Percentiles rank a stretch among this genome's conserved stretches.
Conservation (phyloP, 345 rosid genomes). For the Eucalyptus melliodora region DNA sequence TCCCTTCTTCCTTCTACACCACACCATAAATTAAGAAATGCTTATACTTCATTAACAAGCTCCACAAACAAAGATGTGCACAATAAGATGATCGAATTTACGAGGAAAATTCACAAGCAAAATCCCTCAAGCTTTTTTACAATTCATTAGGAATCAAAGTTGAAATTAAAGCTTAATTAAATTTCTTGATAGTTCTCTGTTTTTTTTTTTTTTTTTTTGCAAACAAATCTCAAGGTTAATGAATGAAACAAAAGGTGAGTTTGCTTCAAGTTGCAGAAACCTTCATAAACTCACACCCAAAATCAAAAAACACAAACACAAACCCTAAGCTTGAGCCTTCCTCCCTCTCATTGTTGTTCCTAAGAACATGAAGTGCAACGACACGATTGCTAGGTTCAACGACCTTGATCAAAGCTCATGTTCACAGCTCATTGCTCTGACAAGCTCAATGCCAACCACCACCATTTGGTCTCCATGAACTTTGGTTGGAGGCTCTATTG, state of each 20-base stretch:
- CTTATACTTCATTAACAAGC: background rate
- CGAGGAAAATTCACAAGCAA: background rate
- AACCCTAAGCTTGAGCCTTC: background rate
- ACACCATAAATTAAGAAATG: background rate
- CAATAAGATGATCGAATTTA: background rate
- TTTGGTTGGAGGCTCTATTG: too few relatives aligned
- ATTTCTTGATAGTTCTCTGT: background rate
- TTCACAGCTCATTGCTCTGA: constrained; percentile 63
- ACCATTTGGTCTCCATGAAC: too few relatives aligned
- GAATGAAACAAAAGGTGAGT: background rate
- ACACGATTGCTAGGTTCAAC: constrained; percentile 74
- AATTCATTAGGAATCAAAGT: background rate
- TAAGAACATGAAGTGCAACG: constrained; percentile 75
- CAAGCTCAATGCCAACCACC: constrained; percentile 69
- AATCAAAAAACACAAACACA: background rate
- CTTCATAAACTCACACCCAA: background rate
- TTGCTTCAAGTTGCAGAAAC: background rate
- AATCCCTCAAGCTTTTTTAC: background rate
- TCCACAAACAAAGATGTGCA: background rate
- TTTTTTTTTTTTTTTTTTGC: too few relatives aligned
- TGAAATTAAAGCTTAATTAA: background rate
- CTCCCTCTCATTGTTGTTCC: constrained; percentile 15
- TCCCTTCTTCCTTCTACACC: background rate
- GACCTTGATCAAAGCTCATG: constrained; percentile 78
- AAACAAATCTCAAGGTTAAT: background rate